Evolutionary conservation across 345 rosid genomes (phyloP).

Genomic region (Carallia pectinifolia): DNA sequence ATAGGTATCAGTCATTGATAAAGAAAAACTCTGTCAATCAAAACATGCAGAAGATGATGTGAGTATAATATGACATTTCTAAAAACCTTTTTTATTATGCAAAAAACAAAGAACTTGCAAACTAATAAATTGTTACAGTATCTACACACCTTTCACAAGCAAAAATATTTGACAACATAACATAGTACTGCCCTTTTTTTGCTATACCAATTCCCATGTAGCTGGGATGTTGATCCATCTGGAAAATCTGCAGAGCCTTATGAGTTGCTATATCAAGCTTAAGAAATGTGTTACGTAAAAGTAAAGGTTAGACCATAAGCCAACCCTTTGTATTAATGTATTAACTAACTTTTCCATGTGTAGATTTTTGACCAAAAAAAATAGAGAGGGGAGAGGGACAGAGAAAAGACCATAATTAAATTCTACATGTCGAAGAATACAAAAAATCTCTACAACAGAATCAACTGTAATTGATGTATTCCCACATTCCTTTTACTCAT

Average conservation of each 20-base stretch:
- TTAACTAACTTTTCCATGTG: not conserved
- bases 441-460: constrained; percentile 66
- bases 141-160: constrained; percentile 13
- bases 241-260: constrained; percentile 91
- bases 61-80: constrained; percentile 19
- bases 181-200: constrained; percentile 74
- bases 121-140: constrained; percentile 23
- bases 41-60: constrained; percentile 14
- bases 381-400: not conserved
- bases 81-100: constrained; percentile 93
- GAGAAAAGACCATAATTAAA: constrained; percentile 2
- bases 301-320: constrained; percentile 43
- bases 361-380: not conserved
- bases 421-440: constrained; percentile 46
- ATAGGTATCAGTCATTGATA: constrained; percentile 82
- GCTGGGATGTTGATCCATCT: constrained; percentile 94
- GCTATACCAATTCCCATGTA: constrained; percentile 99
- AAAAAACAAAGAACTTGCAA: constrained; percentile 91
- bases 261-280: constrained; percentile 91
- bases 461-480: constrained; percentile 72
- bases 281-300: constrained; percentile 63
- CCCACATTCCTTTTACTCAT: constrained; percentile 77
- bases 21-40: constrained; percentile 34
- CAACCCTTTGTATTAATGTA: not conserved
- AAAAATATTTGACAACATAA: constrained; percentile 11